Evolutionary conservation across 768 basidiomycete genomes (phyloP), one percentile per base, ranked within the genome.

Genomic region (Lactarius tabidus): DNA sequence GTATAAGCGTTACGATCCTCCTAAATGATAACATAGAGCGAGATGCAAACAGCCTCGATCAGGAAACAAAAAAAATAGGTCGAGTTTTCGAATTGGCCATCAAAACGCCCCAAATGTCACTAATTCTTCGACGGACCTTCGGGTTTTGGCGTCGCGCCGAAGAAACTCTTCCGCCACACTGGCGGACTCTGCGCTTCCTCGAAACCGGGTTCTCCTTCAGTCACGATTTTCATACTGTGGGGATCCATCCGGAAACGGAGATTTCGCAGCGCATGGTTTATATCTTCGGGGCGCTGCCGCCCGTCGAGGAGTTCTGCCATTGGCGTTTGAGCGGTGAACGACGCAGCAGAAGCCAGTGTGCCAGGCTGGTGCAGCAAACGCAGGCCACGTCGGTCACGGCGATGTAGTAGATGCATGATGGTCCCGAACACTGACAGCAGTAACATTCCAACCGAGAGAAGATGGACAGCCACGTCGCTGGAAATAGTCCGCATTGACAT

Each of bases 301-400:
- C 77, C 77, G 7, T 78, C 77, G 4, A 83, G 75, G 55, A 83
- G 75, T 10, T 78, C 73, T 12, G 78, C 82, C 67, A 84, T 77
- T 33, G 77, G 78, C 3, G 82, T 83, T 67, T 80, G 79, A 8
- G 79, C 84, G 12, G 82, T 82, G 66, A 85, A 80, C 43, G 81
- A 79, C 15, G 84, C 80, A 15, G 84, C 84, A 14, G 82, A 82
- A 26, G 82, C 84, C 59, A 85, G 81, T 6, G 85, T 85, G 20
- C 84, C 70, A 0, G 82, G 82, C 56, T 78, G 74, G 67, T 83
- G 82, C 35, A 75, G 75, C 36, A 85, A 75, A 20, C 74, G 75
- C 33, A 86, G 75, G 51, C 75, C 71, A 10, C 77, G 77, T 9
- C 84, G 79, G 43, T 80, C 80, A 54, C 69, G 66, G 29, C 77